Base-by-base conservation (phyloP, 2,329 filamentous ascomycete species). In the Basipetospora chlamydospora region DNA sequence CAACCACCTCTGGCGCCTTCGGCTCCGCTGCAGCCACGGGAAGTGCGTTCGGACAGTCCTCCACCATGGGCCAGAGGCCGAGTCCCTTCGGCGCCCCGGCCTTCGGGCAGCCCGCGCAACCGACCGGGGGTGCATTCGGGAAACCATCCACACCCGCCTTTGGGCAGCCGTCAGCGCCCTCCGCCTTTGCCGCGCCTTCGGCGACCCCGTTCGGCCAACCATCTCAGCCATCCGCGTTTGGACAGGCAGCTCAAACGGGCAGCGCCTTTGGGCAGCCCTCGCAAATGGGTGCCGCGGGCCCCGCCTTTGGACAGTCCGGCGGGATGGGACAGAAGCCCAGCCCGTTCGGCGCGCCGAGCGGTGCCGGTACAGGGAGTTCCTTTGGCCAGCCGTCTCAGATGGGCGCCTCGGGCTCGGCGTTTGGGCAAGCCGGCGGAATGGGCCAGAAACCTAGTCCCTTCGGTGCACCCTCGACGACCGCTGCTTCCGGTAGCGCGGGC, bases 361-460 rank as follows among this genome's bases (percentile, higher is more conserved):
- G 39, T 28, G 40, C 37, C 10, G 32, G 38, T 26, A 11, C 31
- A 3, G 32, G 32, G 5, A 48, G 42, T 23, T 39, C 49, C 7
- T 53, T 53, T 36, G 46, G 46, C 1, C 48, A 50, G n/a, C 42
- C 41, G 5, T 39, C 44, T 26, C n/a, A 8, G 25, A 38, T 35
- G 28, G 25, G 25, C 25, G 9, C 28, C 11, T 9, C 10, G 10
- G 12, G 10, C 11, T 31, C 28, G 28, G 11, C 28, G 16, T 31
- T 31, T 31, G 6, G 33, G 6, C 21, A 35, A 8, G 10, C 11
- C 16, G 18, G 18, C 10, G 33, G 22, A 21, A 26, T 21, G 11
- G 31, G 13, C n/a, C 49, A 54, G 35, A 56, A 55, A 22, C 43
- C 54, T 8, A 64, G 54, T 36, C 55, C 58, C 3, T 63, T 63